A percentile compares a stretch with the other conserved stretches of the same genome.
These are phyloP conservation scores for Dothideomycetes sp. DNA, from an alignment of 2,329 filamentous ascomycete species.

Conservation along the genomic window DNA sequence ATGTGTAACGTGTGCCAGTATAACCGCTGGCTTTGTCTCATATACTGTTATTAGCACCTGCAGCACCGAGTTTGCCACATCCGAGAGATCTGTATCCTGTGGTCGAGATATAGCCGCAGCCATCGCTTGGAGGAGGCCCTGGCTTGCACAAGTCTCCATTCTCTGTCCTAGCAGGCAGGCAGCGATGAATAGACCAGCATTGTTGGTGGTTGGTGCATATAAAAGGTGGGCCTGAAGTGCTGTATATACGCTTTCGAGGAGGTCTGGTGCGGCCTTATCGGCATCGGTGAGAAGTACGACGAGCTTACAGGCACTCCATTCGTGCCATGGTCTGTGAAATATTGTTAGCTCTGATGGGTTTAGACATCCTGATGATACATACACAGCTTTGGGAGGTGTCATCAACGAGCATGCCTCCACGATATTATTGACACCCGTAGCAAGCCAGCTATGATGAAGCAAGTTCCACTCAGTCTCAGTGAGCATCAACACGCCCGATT, in stretches of 20 bases:
- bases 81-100: not conserved
- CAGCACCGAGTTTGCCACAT: not conserved
- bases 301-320: not conserved
- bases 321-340: not conserved
- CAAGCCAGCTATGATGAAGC: not conserved
- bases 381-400: not conserved
- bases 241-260: not conserved
- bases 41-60: constrained; percentile 1
- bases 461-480: not conserved
- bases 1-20: not conserved
- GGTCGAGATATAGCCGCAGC: not conserved
- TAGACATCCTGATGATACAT: not conserved
- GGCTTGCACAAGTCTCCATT: not conserved
- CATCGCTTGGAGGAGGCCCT: constrained; percentile 1
- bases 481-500: not conserved
- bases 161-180: not conserved
- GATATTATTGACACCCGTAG: not conserved
- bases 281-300: constrained; percentile 1
- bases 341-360: not conserved
- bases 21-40: not conserved
- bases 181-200: not conserved
- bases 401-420: constrained; percentile 1
- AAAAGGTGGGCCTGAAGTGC: not conserved
- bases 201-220: not conserved
- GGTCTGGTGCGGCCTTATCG: not conserved